Conservation (phyloP, 2,329 filamentous ascomycete species). For the Cercospora sesami region DNA sequence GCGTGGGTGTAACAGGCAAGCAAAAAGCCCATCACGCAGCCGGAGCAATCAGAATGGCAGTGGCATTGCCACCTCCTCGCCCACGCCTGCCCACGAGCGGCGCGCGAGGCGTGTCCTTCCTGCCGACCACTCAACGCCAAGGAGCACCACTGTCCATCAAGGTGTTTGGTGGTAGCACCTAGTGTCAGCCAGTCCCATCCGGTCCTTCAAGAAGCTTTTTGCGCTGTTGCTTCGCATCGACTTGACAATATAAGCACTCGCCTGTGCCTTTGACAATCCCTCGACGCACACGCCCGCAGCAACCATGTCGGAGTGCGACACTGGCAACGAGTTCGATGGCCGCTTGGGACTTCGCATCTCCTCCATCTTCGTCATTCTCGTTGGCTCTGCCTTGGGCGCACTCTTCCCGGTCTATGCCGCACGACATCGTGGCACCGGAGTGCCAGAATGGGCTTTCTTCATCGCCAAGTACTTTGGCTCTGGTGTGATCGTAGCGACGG, state of each 20-base stretch:
- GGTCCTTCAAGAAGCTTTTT: background rate
- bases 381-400: constrained; percentile 66
- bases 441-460: constrained; percentile 77
- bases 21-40: background rate
- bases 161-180: background rate
- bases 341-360: constrained; percentile 74
- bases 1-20: background rate
- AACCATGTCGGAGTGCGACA: constrained; percentile 51
- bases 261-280: background rate
- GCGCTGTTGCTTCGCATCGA: background rate
- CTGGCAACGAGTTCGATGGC: constrained; percentile 66
- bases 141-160: background rate
- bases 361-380: constrained; percentile 83
- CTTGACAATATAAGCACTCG: background rate
- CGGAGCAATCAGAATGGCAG: background rate
- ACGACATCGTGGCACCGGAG: constrained; percentile 58
- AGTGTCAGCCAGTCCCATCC: background rate
- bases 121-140: background rate
- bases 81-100: background rate
- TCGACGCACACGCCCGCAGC: background rate
- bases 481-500: constrained; percentile 88
- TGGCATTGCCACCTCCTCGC: background rate
- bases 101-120: background rate
- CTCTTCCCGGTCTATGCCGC: constrained; percentile 66
- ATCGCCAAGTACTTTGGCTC: constrained; percentile 90